Percentiles rank a stretch among this genome's conserved stretches.
These are phyloP conservation scores for Cordyceps tenuipes DNA, from an alignment of 2,329 filamentous ascomycete species.

Conservation along the genomic window DNA sequence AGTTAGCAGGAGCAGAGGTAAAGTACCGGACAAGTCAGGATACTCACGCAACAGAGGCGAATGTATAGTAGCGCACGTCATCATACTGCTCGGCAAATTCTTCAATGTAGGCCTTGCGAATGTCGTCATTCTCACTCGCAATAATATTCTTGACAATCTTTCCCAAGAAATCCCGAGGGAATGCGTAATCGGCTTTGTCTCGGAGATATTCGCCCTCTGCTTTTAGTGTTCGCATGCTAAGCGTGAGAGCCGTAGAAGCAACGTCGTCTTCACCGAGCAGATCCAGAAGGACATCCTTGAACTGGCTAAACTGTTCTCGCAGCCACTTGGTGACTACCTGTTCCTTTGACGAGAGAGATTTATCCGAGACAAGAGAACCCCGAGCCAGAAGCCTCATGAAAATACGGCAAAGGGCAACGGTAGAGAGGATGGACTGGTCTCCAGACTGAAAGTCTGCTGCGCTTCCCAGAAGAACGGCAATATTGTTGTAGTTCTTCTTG, in stretches of 20 bases:
- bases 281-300: constrained; percentile 52
- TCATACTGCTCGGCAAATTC: constrained; percentile 74
- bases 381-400: constrained; percentile 74
- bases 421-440: constrained; percentile 54
- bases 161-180: constrained; percentile 59
- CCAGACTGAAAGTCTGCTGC: constrained; percentile 40
- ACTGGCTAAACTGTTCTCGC: constrained; percentile 64
- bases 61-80: constrained; percentile 78
- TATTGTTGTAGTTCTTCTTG: constrained; percentile 87
- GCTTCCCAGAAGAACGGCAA: constrained; percentile 58
- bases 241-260: constrained; percentile 63
- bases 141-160: constrained; percentile 57
- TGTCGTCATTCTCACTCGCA: constrained; percentile 44
- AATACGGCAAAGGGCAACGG: constrained; percentile 75
- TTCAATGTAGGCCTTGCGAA: constrained; percentile 65
- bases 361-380: constrained; percentile 59
- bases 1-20: constrained; percentile 14
- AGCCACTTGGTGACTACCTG: constrained; percentile 69
- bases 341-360: constrained; percentile 63
- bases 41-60: constrained; percentile 63
- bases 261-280: constrained; percentile 55
- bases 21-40: constrained; percentile 17
- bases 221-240: constrained; percentile 79
- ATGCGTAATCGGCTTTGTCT: constrained; percentile 56
- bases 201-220: constrained; percentile 60